phyloP scores from a whole-genome alignment of 1,139 yeast genomes.

The Nakaseomyces nivariensis region DNA sequence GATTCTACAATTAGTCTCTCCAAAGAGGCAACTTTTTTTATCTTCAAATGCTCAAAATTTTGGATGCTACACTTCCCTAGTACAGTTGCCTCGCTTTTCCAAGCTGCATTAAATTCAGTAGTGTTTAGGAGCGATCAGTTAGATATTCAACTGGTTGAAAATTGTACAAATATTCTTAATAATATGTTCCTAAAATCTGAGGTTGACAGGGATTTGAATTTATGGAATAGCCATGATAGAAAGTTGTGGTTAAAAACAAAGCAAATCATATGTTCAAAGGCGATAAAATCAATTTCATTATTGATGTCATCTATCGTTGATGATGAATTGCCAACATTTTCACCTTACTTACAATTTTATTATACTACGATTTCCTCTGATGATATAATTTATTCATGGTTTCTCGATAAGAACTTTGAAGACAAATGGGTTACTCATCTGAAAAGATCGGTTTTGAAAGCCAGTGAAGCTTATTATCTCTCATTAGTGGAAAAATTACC shows the following conservation, averaged over 20 bases:
- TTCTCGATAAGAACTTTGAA: conserved; percentile 18
- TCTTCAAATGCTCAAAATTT: conserved; percentile 39
- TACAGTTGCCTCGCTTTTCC: conserved; percentile 43
- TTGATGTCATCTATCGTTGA: conserved; percentile 40
- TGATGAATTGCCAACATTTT: conserved; percentile 50
- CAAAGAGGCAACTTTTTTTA: conserved; percentile 36
- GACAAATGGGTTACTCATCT: conserved; percentile 45
- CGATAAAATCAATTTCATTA: conserved; percentile 40
- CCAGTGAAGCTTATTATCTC: conserved; percentile 53
- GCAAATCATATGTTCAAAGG: conserved; percentile 38
- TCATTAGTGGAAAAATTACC: conserved; percentile 51
- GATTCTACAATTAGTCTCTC: conserved; percentile 28
- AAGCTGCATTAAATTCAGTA: conserved; percentile 43
- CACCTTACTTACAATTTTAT: conserved; percentile 42
- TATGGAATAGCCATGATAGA: conserved; percentile 44
- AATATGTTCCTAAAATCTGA: conserved; percentile 32
- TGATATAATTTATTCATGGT: conserved; percentile 31
- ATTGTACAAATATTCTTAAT: conserved; percentile 21
- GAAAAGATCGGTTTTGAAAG: conserved; percentile 39
- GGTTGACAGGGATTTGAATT: conserved; percentile 38
- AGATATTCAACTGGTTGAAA: conserved; percentile 22
- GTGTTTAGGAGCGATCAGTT: conserved; percentile 31
- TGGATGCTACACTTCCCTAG: conserved; percentile 51
- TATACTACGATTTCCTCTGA: conserved; percentile 46
- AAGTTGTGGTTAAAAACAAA: conserved; percentile 44